Evolutionary conservation across 192 early-diverging fungal species (phyloP).

Genomic region (Coemansia sp.): DNA sequence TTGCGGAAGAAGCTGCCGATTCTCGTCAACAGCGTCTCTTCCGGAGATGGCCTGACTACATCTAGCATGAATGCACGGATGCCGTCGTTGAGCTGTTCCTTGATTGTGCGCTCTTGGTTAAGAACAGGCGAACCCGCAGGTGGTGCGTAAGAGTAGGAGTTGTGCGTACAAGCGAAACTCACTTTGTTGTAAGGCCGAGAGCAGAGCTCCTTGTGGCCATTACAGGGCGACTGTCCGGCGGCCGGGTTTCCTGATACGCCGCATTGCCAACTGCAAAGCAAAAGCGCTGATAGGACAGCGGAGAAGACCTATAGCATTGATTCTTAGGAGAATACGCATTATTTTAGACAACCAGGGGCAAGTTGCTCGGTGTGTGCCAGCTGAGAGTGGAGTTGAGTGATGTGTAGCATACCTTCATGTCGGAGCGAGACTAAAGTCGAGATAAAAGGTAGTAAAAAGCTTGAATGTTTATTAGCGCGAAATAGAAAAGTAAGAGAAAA

Average conservation of each 20-base stretch:
- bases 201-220: conserved; percentile 67
- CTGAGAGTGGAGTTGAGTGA: not conserved
- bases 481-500: not conserved
- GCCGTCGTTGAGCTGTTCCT: conserved; percentile 71
- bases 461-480: not conserved
- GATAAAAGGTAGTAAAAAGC: not conserved
- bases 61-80: conserved; percentile 74
- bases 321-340: not conserved
- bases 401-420: not conserved
- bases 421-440: not conserved
- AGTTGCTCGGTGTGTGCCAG: not conserved
- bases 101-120: conserved; percentile 65
- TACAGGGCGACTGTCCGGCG: conserved; percentile 44
- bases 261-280: not conserved
- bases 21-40: not conserved
- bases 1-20: not conserved
- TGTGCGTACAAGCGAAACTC: conserved; percentile 71
- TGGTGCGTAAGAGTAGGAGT: conserved; percentile 61
- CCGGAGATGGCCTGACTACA: conserved; percentile 20
- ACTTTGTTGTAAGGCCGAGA: conserved; percentile 61
- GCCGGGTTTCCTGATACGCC: not conserved
- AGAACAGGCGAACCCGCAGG: conserved; percentile 38
- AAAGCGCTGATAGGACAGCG: not conserved
- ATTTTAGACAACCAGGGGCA: not conserved
- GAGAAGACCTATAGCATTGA: not conserved